A percentile compares a stretch with the other conserved stretches of the same genome.
Evolutionary conservation across 1,139 yeast species (phyloP).

Genomic region (Barnettozyma hawaiiensis): DNA sequence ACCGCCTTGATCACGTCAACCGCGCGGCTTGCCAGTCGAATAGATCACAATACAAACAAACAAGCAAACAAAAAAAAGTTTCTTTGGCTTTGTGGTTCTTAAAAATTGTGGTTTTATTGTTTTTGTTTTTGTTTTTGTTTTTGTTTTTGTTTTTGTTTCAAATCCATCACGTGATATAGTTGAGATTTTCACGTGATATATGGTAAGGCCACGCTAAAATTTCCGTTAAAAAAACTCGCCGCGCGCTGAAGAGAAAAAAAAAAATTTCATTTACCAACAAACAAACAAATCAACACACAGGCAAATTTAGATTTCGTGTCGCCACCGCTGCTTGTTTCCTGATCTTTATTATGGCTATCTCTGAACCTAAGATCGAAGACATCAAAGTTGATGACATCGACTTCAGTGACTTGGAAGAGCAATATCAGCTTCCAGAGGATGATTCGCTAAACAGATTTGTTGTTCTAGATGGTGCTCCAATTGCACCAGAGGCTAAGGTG

Average conservation of each 20-base stretch:
- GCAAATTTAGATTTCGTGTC: background rate
- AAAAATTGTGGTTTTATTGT: too few relatives aligned
- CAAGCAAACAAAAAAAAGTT: too few relatives aligned
- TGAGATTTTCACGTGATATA: too few relatives aligned
- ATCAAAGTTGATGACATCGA: conserved; percentile 66
- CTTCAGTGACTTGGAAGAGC: conserved; percentile 79
- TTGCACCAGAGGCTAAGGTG: conserved; percentile 86
- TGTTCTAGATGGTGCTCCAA: conserved; percentile 92
- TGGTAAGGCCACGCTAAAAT: too few relatives aligned
- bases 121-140: too few relatives aligned
- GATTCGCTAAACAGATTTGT: conserved; percentile 72
- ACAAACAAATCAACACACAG: background rate
- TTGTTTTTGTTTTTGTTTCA: too few relatives aligned
- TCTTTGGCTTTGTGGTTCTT: background rate
- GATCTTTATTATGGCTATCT: background rate
- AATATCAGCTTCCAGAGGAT: conserved; percentile 58
- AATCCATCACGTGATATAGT: too few relatives aligned
- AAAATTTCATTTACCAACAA: background rate
- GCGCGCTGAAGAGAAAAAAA: conserved; percentile 1
- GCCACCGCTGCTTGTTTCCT: too few relatives aligned
- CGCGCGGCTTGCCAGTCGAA: too few relatives aligned
- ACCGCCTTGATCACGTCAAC: background rate
- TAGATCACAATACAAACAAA: too few relatives aligned
- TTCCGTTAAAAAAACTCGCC: too few relatives aligned
- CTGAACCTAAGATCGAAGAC: conserved; percentile 32